Evolutionary conservation across 345 rosid genomes (phyloP).

Genomic region (Camelina hispida): DNA sequence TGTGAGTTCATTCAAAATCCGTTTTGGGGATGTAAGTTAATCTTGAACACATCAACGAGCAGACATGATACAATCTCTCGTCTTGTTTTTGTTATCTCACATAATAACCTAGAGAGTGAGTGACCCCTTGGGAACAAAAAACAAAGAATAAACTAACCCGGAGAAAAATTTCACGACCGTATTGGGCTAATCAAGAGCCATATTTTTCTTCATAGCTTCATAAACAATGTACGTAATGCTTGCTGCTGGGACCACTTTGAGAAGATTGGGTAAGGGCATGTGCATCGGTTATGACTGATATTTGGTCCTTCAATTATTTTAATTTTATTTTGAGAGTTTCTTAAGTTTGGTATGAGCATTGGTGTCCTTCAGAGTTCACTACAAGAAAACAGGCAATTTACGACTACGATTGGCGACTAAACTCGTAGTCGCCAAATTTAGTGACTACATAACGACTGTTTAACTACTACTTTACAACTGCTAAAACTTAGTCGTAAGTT

Average conservation of each 20-base stretch:
- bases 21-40: slow-evolving; percentile 12
- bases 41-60: slow-evolving; percentile 35
- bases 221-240: slow-evolving; percentile 73
- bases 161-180: slow-evolving; percentile 20
- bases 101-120: slow-evolving; percentile 23
- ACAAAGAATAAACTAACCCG: slow-evolving; percentile 28
- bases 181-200: slow-evolving; percentile 63
- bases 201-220: slow-evolving; percentile 89
- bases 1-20: slow-evolving; percentile 10
- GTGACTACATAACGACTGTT: too few relatives aligned
- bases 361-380: too few relatives aligned
- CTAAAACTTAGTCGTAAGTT: too few relatives aligned
- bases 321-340: too few relatives aligned
- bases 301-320: too few relatives aligned
- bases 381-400: too few relatives aligned
- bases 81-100: slow-evolving; percentile 22
- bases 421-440: too few relatives aligned
- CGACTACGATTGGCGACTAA: too few relatives aligned
- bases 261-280: slow-evolving; percentile 96
- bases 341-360: too few relatives aligned
- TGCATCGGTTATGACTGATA: too few relatives aligned
- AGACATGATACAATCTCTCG: slow-evolving; percentile 18
- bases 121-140: slow-evolving; percentile 31
- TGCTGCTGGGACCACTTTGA: slow-evolving; percentile 72
- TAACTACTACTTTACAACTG: too few relatives aligned